Evolutionary conservation across 176 grass and related monocot genomes (phyloP), one percentile per base, ranked within the genome.

Genomic region (Lolium rigidum): DNA sequence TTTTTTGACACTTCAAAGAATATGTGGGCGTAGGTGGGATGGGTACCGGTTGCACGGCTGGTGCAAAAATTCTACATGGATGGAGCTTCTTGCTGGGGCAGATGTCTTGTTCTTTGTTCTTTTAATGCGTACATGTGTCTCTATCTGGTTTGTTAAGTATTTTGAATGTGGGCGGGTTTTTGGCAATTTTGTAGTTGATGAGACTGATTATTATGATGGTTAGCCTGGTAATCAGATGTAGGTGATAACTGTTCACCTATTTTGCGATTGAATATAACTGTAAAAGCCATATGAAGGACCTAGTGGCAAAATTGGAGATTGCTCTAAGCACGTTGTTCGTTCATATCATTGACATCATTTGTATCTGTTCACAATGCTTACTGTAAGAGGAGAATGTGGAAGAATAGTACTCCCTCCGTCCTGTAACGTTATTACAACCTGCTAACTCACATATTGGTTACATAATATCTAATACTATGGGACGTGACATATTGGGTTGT

Each of bases 111-210:
- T 79, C 76, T 73, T 80, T 61, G 61, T 87, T 84, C 50, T 52
- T 84, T 70, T 41, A 70, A 52, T 11, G 28, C 28, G 13, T 43
- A 81, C 76, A 10, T 63, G 0, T 77, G 72, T 75, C 59, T 54
- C n/a, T 41, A 41, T 41, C 39, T 84, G 6, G 22, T 81, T 76
- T 82, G 41, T 82, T 77, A 52, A 74, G 59, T 28, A 80, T 83
- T 59, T 59, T 68, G 16, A 10, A 54, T 76, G 66, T 26, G 47
- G 71, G 9, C 22, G 7, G 54, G 16, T 63, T 66, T 2, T 66
- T 87, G 76, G 31, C 71, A 85, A 77, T 91, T 91, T 91, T 91
- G 89, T 81, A 91, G 85, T 77, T 22, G 67, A 76, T 39, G 43
- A 68, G 76, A 87, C 70, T 8, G 5, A 5, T 14, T 63, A 72